These are phyloP conservation scores for Plectosphaerella cucumerina DNA, from an alignment of 2,329 filamentous ascomycete genomes.

Conservation along the genomic window DNA sequence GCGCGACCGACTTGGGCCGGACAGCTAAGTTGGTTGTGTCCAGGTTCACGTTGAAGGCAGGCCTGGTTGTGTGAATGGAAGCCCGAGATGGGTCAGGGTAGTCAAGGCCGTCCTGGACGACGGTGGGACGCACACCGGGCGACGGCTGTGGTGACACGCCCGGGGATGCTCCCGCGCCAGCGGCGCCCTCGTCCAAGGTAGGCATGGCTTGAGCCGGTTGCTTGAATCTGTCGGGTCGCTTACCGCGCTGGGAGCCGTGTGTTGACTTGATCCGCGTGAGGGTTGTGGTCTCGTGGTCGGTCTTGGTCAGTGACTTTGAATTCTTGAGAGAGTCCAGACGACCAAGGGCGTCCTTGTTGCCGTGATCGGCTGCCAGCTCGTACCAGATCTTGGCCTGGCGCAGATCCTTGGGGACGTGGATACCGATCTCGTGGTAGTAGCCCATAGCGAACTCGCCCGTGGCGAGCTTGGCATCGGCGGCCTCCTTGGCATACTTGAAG, in stretches of 20 bases:
- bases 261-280: slow-evolving; percentile 82
- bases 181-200: slow-evolving; percentile 37
- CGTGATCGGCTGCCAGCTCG: slow-evolving; percentile 79
- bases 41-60: slow-evolving; percentile 47
- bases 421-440: slow-evolving; percentile 96
- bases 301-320: slow-evolving; percentile 79
- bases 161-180: slow-evolving; percentile 18
- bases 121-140: slow-evolving; percentile 31
- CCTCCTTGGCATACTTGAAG: slow-evolving; percentile 84
- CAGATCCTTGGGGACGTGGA: slow-evolving; percentile 80
- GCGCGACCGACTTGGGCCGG: slow-evolving; percentile 55
- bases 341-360: slow-evolving; percentile 81
- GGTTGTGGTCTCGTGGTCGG: slow-evolving; percentile 89
- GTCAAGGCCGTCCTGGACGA: slow-evolving; percentile 32
- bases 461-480: slow-evolving; percentile 73
- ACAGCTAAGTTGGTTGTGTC: slow-evolving; percentile 27
- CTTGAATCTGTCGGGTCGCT: slow-evolving; percentile 56
- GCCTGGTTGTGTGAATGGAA: slow-evolving; percentile 29
- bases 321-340: slow-evolving; percentile 81
- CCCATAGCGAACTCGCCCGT: slow-evolving; percentile 96
- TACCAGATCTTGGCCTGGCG: slow-evolving; percentile 87
- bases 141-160: slow-evolving; percentile 37
- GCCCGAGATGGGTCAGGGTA: slow-evolving; percentile 44
- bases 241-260: slow-evolving; percentile 64
- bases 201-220: slow-evolving; percentile 37